Evolutionary conservation across 2,329 filamentous ascomycete species (phyloP), one percentile per base, ranked within the genome.

Genomic region (Penicillium aurantiogriseum): DNA sequence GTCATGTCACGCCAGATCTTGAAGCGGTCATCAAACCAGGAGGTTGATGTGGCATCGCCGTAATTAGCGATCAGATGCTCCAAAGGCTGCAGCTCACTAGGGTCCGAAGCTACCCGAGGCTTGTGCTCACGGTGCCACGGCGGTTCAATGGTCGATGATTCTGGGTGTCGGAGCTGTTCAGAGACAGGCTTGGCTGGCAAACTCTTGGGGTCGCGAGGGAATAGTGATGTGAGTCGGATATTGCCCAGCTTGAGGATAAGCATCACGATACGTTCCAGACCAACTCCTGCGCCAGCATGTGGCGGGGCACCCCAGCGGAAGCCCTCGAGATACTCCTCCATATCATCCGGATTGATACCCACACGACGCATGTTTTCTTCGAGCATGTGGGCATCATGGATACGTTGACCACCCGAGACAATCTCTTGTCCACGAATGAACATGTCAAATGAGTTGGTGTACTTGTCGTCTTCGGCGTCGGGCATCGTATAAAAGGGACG

Each of bases 31-130:
- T 97, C 92, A 8, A 94, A 84, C 91, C 92, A 97, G 0, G 91
- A 94, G 0, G 92, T 97, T 69, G 96, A 95, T 48, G 91, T 92
- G 2, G 92, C 91, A 74, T 97, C 92, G 61, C 92, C 92, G 66
- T 97, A 97, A 74, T 97, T 97, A 70, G 91, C 91, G 72, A 97
- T 92, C 42, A 97, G 86, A 71, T 96, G 89, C 71, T 92, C 90
- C 5, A 97, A 73, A 0, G 90, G 82, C 51, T 92, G 92, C 53
- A 89, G 79, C 49, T 87, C 81, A 8, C 80, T 77, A 51, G 76
- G 71, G 56, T 76, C 80, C 64, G 75, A 64, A 11, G 75, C 75
- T 63, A 78, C 76, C 13, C 77, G 66, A 55, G 58, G 74, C 66
- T 61, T 75, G 67, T 64, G 74, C 35, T 69, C 65, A 9, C 56